Conservation (phyloP, 164 flowering plant genomes). For the Vitis vinifera region DNA sequence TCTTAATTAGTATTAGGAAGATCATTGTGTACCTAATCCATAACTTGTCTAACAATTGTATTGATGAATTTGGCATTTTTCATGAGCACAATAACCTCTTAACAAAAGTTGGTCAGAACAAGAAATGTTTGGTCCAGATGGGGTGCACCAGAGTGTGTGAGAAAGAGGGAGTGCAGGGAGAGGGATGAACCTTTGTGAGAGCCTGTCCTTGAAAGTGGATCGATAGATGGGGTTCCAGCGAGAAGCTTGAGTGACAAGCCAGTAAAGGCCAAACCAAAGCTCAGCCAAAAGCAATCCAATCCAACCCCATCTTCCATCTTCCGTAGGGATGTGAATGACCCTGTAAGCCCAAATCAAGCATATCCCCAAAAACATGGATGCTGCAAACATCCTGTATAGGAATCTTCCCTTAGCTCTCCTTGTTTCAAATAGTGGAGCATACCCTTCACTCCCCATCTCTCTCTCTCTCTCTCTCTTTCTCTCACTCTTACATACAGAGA, state of each 20-base stretch:
- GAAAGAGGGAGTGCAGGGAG: neutral
- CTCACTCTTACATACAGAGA: neutral
- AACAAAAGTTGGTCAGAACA: neutral
- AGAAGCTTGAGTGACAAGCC: slow-evolving; percentile 39
- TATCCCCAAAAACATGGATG: slow-evolving; percentile 31
- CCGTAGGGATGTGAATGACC: slow-evolving; percentile 22
- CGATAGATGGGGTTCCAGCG: slow-evolving; percentile 40
- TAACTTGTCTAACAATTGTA: no score
- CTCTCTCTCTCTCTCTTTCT: slow-evolving; percentile 1
- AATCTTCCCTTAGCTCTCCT: slow-evolving; percentile 20
- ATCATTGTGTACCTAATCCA: no score
- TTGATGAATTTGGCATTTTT: no score
- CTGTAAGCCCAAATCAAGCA: slow-evolving; percentile 43
- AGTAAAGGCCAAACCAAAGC: slow-evolving; percentile 51
- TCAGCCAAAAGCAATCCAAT: slow-evolving; percentile 43
- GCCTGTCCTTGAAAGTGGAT: slow-evolving; percentile 38
- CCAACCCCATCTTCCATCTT: slow-evolving; percentile 29
- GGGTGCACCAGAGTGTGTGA: neutral
- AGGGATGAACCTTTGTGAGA: slow-evolving; percentile 33
- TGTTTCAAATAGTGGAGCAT: slow-evolving; percentile 43
- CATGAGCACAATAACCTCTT: no score
- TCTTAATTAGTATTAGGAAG: no score
- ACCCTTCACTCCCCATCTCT: slow-evolving; percentile 11
- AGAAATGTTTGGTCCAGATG: no score
- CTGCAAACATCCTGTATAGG: slow-evolving; percentile 23